Percentiles rank a stretch among this genome's conserved stretches.
Evolutionary conservation across 768 basidiomycete genomes (phyloP).

Genomic region (Tricholomella constricta): DNA sequence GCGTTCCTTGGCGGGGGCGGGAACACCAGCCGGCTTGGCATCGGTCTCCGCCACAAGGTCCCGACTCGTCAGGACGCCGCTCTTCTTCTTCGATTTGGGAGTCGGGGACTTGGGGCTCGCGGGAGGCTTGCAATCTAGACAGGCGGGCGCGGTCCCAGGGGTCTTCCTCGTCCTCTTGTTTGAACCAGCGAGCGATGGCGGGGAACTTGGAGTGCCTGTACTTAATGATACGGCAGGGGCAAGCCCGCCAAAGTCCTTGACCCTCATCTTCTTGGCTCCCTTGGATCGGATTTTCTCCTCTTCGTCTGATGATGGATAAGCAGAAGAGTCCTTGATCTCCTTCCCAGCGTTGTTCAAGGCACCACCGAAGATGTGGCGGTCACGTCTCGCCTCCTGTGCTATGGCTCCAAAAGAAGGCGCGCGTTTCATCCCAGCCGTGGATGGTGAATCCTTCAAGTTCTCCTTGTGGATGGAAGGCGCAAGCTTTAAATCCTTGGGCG

Average conservation of each 20-base stretch:
- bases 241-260: constrained; percentile 23
- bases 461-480: constrained; percentile 14
- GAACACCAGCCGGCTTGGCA: background rate
- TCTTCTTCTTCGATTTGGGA: constrained; percentile 19
- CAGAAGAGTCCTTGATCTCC: constrained; percentile 35
- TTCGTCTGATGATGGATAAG: constrained; percentile 69
- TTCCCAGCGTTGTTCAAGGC: constrained; percentile 20
- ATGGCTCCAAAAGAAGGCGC: constrained; percentile 59
- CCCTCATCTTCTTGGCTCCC: constrained; percentile 63
- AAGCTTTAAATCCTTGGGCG: constrained; percentile 33
- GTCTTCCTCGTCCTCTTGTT: constrained; percentile 22
- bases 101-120: constrained; percentile 28
- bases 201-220: constrained; percentile 23
- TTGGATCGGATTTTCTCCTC: constrained; percentile 67
- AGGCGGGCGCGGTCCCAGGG: constrained; percentile 19
- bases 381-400: constrained; percentile 30
- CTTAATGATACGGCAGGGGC: constrained; percentile 23
- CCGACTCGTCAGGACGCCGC: background rate
- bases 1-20: constrained; percentile 1
- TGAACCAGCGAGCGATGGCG: constrained; percentile 20
- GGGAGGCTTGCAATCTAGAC: constrained; percentile 10
- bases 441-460: constrained; percentile 14
- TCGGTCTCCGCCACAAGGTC: constrained; percentile 1
- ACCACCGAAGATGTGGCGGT: constrained; percentile 14
- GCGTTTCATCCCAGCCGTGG: constrained; percentile 46